Percentiles rank a stretch among this genome's conserved stretches.
Evolutionary conservation across 2,329 filamentous ascomycete genomes (phyloP).

Genomic region (Penicillium sp.): DNA sequence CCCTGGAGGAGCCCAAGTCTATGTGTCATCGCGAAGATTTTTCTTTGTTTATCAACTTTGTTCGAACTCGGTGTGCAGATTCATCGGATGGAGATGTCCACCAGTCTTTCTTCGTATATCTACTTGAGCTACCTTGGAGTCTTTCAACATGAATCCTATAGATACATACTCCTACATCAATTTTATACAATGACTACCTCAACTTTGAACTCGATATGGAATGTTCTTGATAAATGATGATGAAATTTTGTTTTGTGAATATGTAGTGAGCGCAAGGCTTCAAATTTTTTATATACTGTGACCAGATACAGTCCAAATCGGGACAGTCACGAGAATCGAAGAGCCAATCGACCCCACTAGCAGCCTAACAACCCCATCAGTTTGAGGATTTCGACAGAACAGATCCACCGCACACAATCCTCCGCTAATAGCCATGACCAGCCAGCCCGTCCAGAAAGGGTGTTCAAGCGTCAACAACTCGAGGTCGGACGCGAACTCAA

Average conservation of each 20-base stretch:
- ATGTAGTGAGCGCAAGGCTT: constrained; percentile 10
- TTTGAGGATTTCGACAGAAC: constrained; percentile 15
- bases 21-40: too few species aligned
- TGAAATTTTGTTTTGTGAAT: not conserved
- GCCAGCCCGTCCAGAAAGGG: constrained; percentile 21
- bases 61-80: too few species aligned
- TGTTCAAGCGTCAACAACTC: constrained; percentile 40
- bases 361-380: constrained; percentile 7
- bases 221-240: not conserved
- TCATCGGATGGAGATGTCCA: too few species aligned
- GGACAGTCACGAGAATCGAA: constrained; percentile 12
- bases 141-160: too few species aligned
- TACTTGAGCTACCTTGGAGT: not conserved
- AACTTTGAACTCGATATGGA: too few species aligned
- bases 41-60: too few species aligned
- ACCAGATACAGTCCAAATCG: not conserved
- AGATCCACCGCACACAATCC: constrained; percentile 12
- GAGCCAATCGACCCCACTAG: constrained; percentile 18
- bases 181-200: too few species aligned
- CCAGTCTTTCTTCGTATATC: too few species aligned
- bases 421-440: constrained; percentile 1
- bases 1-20: not conserved
- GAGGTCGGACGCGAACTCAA: constrained; percentile 40
- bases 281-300: constrained; percentile 1
- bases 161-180: too few species aligned